A percentile compares a stretch with the other conserved stretches of the same genome.
phyloP scores from a whole-genome alignment of 1,284 basidiomycete genomes.

The Cerrena zonata region DNA sequence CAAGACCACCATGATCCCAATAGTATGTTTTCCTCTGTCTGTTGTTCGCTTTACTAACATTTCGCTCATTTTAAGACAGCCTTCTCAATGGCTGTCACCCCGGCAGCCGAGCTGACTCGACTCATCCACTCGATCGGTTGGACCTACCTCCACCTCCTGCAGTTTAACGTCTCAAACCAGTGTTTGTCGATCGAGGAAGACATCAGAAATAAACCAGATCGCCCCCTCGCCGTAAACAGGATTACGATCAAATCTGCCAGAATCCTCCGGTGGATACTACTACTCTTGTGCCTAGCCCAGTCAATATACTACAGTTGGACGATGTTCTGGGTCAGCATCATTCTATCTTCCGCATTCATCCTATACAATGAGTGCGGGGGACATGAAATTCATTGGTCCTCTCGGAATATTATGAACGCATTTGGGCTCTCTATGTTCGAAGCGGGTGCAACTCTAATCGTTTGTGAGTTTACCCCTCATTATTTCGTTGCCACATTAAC shows the following conservation, averaged over 20 bases:
- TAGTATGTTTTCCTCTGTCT: constrained; percentile 25
- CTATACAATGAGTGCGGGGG: constrained; percentile 32
- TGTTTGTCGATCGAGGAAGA: constrained; percentile 36
- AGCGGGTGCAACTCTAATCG: constrained; percentile 22
- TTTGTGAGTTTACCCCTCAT: constrained; percentile 6
- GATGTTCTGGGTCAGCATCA: constrained; percentile 27
- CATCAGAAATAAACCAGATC: constrained; percentile 36
- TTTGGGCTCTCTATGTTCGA: constrained; percentile 33
- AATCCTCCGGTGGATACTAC: constrained; percentile 31
- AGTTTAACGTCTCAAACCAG: constrained; percentile 41
- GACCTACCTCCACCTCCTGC: constrained; percentile 40
- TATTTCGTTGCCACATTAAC: constrained; percentile 25
- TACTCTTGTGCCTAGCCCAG: constrained; percentile 28
- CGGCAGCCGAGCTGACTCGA: constrained; percentile 16
- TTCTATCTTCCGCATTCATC: constrained; percentile 25
- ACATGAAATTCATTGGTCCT: constrained; percentile 28
- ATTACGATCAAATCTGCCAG: constrained; percentile 30
- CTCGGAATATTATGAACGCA: constrained; percentile 31
- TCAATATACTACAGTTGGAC: constrained; percentile 29
- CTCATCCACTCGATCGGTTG: constrained; percentile 30
- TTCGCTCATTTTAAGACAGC: constrained; percentile 26
- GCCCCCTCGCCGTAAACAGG: constrained; percentile 38
- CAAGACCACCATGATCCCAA: constrained; percentile 34
- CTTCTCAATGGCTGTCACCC: constrained; percentile 32
- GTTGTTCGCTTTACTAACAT: background rate